These are phyloP conservation scores for Aspergillus neoniger DNA, from an alignment of 2,329 filamentous ascomycete species.

Conservation along the genomic window DNA sequence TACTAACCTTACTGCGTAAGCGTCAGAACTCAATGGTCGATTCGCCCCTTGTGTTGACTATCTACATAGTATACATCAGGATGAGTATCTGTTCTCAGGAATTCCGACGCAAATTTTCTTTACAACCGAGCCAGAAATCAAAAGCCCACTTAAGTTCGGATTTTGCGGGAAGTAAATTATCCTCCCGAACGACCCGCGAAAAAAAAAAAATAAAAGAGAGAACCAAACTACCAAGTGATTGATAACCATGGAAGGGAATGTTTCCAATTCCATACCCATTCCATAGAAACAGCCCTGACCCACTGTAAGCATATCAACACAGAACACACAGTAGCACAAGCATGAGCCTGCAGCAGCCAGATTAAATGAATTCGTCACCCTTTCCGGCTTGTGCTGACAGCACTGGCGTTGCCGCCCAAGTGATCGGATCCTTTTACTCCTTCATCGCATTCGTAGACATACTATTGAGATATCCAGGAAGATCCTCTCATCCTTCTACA, in stretches of 20 bases:
- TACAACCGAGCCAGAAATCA: no score
- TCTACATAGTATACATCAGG: not conserved
- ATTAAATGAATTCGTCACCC: not conserved
- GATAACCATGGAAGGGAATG: not conserved
- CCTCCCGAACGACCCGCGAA: no score
- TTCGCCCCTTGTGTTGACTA: not conserved
- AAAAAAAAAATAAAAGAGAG: not conserved
- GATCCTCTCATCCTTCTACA: not conserved
- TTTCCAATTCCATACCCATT: not conserved
- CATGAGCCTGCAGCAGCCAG: not conserved
- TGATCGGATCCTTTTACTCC: not conserved
- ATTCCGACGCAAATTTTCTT: no score
- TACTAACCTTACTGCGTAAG: not conserved
- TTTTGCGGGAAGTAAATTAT: no score
- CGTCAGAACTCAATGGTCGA: not conserved
- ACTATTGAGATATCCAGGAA: not conserved
- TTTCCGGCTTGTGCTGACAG: not conserved
- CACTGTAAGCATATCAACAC: not conserved
- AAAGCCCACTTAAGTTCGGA: no score
- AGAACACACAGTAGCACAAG: no score
- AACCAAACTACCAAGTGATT: not conserved
- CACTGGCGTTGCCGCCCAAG: not conserved
- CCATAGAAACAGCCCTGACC: not conserved
- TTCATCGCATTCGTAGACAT: not conserved
- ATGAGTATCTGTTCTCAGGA: no score